phyloP scores from a whole-genome alignment of 331 rosid genomes.

The Quercus lobata region DNA sequence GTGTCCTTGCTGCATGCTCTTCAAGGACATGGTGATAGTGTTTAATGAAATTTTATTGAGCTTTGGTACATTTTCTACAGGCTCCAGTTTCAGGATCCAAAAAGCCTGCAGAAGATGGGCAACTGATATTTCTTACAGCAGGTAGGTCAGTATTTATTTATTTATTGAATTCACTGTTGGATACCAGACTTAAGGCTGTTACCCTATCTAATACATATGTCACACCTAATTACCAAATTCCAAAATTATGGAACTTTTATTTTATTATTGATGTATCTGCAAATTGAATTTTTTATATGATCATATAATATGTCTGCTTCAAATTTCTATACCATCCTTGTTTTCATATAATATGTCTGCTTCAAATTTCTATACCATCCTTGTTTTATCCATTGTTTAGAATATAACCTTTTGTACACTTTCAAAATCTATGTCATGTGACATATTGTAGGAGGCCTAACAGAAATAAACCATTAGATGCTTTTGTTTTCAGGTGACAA shows the following conservation, averaged over 20 bases:
- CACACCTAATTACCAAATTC: background rate
- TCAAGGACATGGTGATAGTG: background rate
- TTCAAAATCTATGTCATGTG: slow-evolving; percentile 4
- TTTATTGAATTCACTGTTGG: background rate
- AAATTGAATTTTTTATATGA: background rate
- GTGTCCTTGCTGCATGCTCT: slow-evolving; percentile 3
- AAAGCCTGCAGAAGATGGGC: slow-evolving; percentile 97
- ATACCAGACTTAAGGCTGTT: background rate
- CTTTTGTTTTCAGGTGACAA: slow-evolving; percentile 69
- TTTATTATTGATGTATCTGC: slow-evolving; percentile 9
- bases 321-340: no score
- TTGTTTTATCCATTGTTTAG: slow-evolving; percentile 4
- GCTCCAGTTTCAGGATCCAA: slow-evolving; percentile 99
- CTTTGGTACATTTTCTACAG: slow-evolving; percentile 33
- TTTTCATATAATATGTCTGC: background rate
- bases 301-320: no score
- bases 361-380: background rate
- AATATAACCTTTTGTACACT: background rate
- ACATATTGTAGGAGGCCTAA: slow-evolving; percentile 11
- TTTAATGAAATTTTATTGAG: slow-evolving; percentile 8
- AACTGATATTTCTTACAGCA: slow-evolving; percentile 93
- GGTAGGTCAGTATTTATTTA: slow-evolving; percentile 33
- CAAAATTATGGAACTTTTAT: background rate
- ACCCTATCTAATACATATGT: background rate
- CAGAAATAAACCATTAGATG: slow-evolving; percentile 25